phyloP scores from a whole-genome alignment of 768 basidiomycete genomes.

The Leccinum incarnatum region DNA sequence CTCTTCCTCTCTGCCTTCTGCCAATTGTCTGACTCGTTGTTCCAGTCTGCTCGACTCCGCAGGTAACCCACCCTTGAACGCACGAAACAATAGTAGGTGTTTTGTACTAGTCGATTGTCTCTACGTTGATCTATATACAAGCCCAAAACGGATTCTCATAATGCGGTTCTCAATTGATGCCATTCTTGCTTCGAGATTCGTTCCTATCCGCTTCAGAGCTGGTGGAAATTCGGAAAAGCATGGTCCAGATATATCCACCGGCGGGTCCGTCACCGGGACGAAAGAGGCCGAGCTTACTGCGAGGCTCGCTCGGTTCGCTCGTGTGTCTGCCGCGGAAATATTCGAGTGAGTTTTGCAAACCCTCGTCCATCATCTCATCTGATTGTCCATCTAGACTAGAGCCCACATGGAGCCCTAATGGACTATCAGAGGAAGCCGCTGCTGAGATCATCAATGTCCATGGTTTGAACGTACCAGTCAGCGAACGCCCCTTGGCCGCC shows the following conservation, averaged over 20 bases:
- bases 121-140: constrained; percentile 11
- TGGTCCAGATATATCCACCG: constrained; percentile 24
- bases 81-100: constrained; percentile 16
- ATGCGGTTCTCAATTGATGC: constrained; percentile 23
- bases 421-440: constrained; percentile 22
- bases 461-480: constrained; percentile 30
- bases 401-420: constrained; percentile 24
- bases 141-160: constrained; percentile 9
- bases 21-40: constrained; percentile 7
- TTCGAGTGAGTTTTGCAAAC: constrained; percentile 20
- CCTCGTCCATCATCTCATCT: not conserved
- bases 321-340: constrained; percentile 21
- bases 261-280: constrained; percentile 2
- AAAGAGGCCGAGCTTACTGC: constrained; percentile 23
- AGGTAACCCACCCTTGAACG: constrained; percentile 32
- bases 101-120: not conserved
- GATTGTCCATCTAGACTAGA: constrained; percentile 20
- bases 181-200: constrained; percentile 21
- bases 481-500: constrained; percentile 31
- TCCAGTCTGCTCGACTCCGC: constrained; percentile 25
- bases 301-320: constrained; percentile 27
- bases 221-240: constrained; percentile 14
- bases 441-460: constrained; percentile 17
- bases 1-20: not conserved
- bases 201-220: constrained; percentile 24